Percentiles rank a stretch among this genome's conserved stretches.
phyloP scores from a whole-genome alignment of 2,329 filamentous ascomycete species.

The Aquanectria penicillioides region DNA sequence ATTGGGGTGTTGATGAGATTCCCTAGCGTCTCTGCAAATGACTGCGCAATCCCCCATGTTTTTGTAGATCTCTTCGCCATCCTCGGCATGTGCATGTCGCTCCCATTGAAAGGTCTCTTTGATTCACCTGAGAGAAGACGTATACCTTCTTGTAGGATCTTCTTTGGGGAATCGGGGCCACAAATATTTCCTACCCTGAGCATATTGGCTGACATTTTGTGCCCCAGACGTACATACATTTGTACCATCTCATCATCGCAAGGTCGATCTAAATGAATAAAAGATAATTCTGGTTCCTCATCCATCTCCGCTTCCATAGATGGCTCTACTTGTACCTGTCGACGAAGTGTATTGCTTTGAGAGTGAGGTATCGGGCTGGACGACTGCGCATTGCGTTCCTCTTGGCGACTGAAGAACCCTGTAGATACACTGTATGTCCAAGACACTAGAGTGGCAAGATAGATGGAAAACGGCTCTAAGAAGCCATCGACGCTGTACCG shows the following conservation, averaged over 20 bases:
- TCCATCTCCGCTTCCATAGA: not conserved
- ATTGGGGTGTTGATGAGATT: too few relatives aligned
- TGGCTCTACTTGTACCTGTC: not conserved
- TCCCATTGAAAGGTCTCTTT: too few relatives aligned
- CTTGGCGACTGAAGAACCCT: not conserved
- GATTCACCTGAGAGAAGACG: constrained; percentile 13
- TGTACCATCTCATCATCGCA: constrained; percentile 35
- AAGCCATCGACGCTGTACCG: constrained; percentile 29
- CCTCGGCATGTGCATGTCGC: not conserved
- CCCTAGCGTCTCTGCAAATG: not conserved
- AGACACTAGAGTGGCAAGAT: constrained; percentile 23
- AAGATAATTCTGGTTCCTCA: constrained; percentile 23
- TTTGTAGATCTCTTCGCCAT: not conserved
- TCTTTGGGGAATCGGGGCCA: constrained; percentile 16
- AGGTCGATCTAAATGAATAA: constrained; percentile 30
- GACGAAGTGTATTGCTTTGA: too few relatives aligned
- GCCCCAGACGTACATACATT: constrained; percentile 26
- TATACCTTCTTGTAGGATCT: constrained; percentile 28
- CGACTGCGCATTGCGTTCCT: not conserved
- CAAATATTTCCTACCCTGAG: constrained; percentile 28
- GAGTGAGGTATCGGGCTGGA: not conserved
- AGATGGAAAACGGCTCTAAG: constrained; percentile 28
- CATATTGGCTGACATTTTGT: constrained; percentile 29
- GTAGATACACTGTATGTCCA: constrained; percentile 30
- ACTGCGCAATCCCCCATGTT: not conserved